phyloP scores from a whole-genome alignment of 2,329 filamentous ascomycete species.

The Fusarium foetens region DNA sequence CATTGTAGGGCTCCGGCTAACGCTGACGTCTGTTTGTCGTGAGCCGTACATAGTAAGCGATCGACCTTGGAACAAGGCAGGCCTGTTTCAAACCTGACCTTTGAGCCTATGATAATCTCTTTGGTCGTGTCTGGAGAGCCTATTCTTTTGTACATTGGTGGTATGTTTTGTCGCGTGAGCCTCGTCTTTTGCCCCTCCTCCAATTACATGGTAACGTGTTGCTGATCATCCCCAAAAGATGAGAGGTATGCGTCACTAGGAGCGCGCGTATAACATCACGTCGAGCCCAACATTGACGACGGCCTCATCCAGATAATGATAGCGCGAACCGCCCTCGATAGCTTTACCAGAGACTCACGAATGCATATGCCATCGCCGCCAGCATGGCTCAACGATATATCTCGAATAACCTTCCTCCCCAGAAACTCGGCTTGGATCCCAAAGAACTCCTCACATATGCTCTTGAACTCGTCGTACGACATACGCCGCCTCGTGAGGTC shows the following conservation, averaged over 20 bases:
- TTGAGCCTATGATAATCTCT: background rate
- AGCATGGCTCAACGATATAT: constrained; percentile 49
- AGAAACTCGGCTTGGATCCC: constrained; percentile 44
- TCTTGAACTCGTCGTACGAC: constrained; percentile 51
- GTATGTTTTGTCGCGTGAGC: constrained; percentile 31
- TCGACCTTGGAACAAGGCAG: constrained; percentile 20
- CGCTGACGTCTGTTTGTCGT: constrained; percentile 14
- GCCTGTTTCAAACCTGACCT: background rate
- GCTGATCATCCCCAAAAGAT: constrained; percentile 35
- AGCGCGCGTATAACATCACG: constrained; percentile 26
- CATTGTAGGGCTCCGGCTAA: constrained; percentile 4
- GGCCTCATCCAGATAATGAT: constrained; percentile 14
- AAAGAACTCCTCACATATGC: constrained; percentile 47
- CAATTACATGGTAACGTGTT: constrained; percentile 24
- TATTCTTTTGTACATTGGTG: constrained; percentile 17
- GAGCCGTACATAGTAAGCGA: background rate
- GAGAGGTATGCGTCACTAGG: constrained; percentile 38
- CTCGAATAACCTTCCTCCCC: constrained; percentile 48
- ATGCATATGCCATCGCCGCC: constrained; percentile 1
- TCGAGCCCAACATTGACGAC: constrained; percentile 16
- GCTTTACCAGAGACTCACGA: background rate
- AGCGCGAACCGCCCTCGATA: background rate
- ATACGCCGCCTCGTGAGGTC: constrained; percentile 49
- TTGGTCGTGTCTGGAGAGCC: background rate
- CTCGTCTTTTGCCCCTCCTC: constrained; percentile 25